Conservation (phyloP, 192 early-diverging fungal genomes). For the Gamsiella multidivaricata region DNA sequence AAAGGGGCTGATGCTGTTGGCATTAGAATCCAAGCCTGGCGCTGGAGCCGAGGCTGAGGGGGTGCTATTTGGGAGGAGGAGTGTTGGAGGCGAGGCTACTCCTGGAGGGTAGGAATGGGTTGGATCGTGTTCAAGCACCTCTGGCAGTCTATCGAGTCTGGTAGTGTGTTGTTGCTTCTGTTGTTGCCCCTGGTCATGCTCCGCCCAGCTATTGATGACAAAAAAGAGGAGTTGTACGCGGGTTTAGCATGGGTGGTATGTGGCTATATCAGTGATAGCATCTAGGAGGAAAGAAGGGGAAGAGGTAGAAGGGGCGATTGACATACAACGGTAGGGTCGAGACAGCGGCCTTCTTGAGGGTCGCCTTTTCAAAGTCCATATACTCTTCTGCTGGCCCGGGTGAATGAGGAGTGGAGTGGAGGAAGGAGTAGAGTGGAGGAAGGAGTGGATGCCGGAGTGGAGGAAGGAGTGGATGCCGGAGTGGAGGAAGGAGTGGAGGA, state of each 20-base stretch:
- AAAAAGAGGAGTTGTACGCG: neutral
- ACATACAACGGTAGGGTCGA: slow-evolving; percentile 43
- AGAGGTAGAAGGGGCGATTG: neutral
- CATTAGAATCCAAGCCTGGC: neutral
- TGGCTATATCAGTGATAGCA: neutral
- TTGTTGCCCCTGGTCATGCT: neutral
- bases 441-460: too few species aligned
- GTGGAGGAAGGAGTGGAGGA: neutral
- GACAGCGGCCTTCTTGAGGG: slow-evolving; percentile 43
- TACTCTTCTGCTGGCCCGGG: neutral
- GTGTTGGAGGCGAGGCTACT: neutral
- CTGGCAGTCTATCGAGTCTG: neutral
- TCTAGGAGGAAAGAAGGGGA: neutral
- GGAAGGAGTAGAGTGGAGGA: neutral
- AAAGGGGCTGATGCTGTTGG: neutral
- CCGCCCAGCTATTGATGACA: slow-evolving; percentile 10
- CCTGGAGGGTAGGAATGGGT: neutral
- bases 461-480: too few species aligned
- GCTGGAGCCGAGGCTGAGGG: neutral
- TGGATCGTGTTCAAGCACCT: neutral
- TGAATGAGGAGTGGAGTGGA: neutral
- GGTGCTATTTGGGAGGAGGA: neutral
- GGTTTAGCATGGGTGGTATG: neutral
- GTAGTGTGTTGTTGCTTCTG: neutral
- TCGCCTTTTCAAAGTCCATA: slow-evolving; percentile 46